These are phyloP conservation scores for Trichoderma endophyticum DNA, from an alignment of 2,329 filamentous ascomycete genomes.

Conservation along the genomic window DNA sequence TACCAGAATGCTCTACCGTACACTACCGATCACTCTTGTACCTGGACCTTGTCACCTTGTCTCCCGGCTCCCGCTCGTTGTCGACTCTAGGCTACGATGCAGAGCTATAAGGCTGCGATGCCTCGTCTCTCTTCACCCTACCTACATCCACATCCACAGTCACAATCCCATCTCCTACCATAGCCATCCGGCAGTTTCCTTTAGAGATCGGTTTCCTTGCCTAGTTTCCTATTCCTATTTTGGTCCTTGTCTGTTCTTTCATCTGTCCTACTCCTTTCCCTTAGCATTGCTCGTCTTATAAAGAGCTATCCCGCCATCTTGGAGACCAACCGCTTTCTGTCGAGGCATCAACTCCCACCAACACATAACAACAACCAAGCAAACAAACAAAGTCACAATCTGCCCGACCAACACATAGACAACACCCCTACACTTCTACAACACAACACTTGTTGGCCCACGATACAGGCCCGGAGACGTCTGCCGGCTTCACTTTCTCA, in stretches of 20 bases:
- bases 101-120: constrained; percentile 54
- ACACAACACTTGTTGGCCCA: constrained; percentile 10
- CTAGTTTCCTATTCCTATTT: constrained; percentile 12
- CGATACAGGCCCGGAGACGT: neutral
- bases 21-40: constrained; percentile 11
- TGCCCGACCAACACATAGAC: neutral
- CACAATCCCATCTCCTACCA: constrained; percentile 20
- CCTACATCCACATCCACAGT: constrained; percentile 25
- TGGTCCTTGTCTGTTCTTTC: constrained; percentile 9
- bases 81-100: constrained; percentile 32
- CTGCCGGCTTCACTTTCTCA: neutral
- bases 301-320: constrained; percentile 15
- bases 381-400: neutral
- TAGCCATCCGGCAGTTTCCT: constrained; percentile 21
- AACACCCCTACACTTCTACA: neutral
- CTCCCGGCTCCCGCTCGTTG: constrained; percentile 16
- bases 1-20: constrained; percentile 7
- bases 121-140: constrained; percentile 34
- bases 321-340: neutral
- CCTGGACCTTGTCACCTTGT: constrained; percentile 7
- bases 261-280: constrained; percentile 10
- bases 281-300: constrained; percentile 9
- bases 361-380: neutral
- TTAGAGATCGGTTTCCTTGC: constrained; percentile 18
- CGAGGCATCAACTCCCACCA: constrained; percentile 4